These are phyloP conservation scores for Termitomyces sp. DNA, from an alignment of 768 basidiomycete species.

Conservation along the genomic window DNA sequence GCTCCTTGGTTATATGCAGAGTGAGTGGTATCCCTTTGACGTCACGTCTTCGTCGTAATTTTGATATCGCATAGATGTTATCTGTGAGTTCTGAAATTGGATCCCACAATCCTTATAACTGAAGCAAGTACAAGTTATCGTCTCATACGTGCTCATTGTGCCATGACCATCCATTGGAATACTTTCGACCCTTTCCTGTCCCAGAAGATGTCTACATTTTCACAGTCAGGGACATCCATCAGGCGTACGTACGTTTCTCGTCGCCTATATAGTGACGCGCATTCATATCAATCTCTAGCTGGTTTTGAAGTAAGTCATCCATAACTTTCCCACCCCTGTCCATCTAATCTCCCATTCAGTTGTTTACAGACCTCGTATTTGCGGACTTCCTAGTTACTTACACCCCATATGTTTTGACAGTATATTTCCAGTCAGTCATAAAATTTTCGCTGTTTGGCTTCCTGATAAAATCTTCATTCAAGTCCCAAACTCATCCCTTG, in stretches of 20 bases:
- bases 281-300: slow-evolving; percentile 40
- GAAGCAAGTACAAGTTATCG: slow-evolving; percentile 60
- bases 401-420: slow-evolving; percentile 76
- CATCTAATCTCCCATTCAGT: slow-evolving; percentile 35
- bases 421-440: slow-evolving; percentile 82
- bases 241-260: slow-evolving; percentile 55
- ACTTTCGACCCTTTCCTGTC: slow-evolving; percentile 78
- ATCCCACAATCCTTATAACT: neutral
- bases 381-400: slow-evolving; percentile 90
- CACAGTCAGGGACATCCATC: slow-evolving; percentile 72
- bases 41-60: neutral
- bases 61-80: slow-evolving; percentile 52
- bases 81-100: slow-evolving; percentile 41
- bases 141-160: slow-evolving; percentile 70
- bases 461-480: neutral
- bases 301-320: slow-evolving; percentile 73
- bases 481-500: slow-evolving; percentile 95
- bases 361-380: slow-evolving; percentile 91
- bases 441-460: neutral
- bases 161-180: slow-evolving; percentile 65
- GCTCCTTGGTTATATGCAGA: slow-evolving; percentile 97
- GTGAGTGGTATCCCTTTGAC: slow-evolving; percentile 40
- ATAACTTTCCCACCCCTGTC: neutral
- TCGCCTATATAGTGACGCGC: neutral
- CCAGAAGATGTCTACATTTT: slow-evolving; percentile 81